A percentile compares a stretch with the other conserved stretches of the same genome.
phyloP scores from a whole-genome alignment of 2,329 filamentous ascomycete species.

The Aspergillus japonicus region DNA sequence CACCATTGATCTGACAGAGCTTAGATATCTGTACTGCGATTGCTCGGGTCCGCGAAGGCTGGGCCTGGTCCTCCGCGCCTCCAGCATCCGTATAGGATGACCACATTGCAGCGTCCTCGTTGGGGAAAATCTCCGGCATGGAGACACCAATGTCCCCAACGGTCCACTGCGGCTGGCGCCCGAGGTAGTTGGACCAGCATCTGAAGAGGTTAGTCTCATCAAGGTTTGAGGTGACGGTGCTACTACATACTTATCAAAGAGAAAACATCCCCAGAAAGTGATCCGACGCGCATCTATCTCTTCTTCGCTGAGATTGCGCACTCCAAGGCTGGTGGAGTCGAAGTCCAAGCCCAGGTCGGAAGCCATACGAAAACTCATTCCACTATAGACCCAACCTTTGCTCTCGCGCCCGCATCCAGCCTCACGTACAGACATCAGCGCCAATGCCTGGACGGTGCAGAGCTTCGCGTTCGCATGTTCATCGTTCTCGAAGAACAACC shows the following conservation, averaged over 20 bases:
- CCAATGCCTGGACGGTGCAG: constrained; percentile 88
- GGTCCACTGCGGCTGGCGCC: constrained; percentile 82
- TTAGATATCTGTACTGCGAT: constrained; percentile 77
- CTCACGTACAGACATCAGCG: constrained; percentile 93
- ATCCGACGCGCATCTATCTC: constrained; percentile 87
- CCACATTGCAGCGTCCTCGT: constrained; percentile 84
- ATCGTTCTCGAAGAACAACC: constrained; percentile 84
- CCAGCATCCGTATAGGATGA: constrained; percentile 84
- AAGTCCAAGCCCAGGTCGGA: constrained; percentile 90
- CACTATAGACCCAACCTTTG: constrained; percentile 97
- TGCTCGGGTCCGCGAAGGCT: constrained; percentile 79
- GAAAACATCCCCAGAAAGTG: constrained; percentile 95
- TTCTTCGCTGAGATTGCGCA: constrained; percentile 67
- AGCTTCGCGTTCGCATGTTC: constrained; percentile 87
- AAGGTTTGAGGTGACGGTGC: background rate
- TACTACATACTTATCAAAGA: constrained; percentile 78
- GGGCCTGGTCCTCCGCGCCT: constrained; percentile 67
- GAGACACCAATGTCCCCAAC: constrained; percentile 77
- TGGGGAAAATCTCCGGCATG: constrained; percentile 86
- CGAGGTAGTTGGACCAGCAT: constrained; percentile 96
- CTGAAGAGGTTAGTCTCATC: constrained; percentile 34
- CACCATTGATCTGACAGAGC: constrained; percentile 90
- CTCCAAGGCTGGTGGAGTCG: constrained; percentile 66
- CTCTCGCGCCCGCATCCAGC: constrained; percentile 91
- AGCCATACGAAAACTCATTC: constrained; percentile 98